These are phyloP conservation scores for Klebsormidium nitens DNA, from an alignment of 139 green algal genomes.

Conservation along the genomic window DNA sequence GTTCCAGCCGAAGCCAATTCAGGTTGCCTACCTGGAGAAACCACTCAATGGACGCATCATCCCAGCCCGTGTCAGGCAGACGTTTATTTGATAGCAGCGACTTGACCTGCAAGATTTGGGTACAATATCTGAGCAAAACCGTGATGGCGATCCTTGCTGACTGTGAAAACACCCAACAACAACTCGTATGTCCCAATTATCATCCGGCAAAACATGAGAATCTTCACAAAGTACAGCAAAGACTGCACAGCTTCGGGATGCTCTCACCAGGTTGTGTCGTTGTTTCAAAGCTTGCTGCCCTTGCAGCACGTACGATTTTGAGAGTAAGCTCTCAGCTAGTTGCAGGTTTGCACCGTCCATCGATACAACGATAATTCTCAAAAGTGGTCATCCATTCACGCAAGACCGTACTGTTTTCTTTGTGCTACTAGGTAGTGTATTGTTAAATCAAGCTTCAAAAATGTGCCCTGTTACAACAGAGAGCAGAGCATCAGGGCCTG, in stretches of 20 bases:
- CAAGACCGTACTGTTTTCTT: too few relatives aligned
- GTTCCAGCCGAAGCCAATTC: not conserved
- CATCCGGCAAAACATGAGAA: not conserved
- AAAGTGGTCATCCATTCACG: too few relatives aligned
- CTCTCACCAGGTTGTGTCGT: constrained; percentile 21
- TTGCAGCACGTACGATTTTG: constrained; percentile 27
- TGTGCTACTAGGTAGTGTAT: too few relatives aligned
- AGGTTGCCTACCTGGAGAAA: constrained; percentile 60
- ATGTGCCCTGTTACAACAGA: too few relatives aligned
- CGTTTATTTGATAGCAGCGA: constrained; percentile 61
- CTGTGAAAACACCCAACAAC: not conserved
- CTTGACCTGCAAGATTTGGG: constrained; percentile 45
- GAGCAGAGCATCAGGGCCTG: too few relatives aligned
- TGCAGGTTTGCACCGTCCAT: constrained; percentile 33
- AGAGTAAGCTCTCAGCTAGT: constrained; percentile 38
- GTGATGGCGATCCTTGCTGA: not conserved
- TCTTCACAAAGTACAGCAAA: constrained; percentile 5
- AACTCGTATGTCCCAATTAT: not conserved
- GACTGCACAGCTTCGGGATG: not conserved
- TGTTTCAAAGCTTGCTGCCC: constrained; percentile 21
- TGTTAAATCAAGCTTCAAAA: too few relatives aligned
- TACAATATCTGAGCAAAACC: not conserved
- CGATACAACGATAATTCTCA: too few relatives aligned
- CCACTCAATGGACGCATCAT: constrained; percentile 78
- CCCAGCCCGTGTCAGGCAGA: constrained; percentile 73